phyloP scores from a whole-genome alignment of 371 early-diverging fungal genomes.

The Haplosporangium sp. region DNA sequence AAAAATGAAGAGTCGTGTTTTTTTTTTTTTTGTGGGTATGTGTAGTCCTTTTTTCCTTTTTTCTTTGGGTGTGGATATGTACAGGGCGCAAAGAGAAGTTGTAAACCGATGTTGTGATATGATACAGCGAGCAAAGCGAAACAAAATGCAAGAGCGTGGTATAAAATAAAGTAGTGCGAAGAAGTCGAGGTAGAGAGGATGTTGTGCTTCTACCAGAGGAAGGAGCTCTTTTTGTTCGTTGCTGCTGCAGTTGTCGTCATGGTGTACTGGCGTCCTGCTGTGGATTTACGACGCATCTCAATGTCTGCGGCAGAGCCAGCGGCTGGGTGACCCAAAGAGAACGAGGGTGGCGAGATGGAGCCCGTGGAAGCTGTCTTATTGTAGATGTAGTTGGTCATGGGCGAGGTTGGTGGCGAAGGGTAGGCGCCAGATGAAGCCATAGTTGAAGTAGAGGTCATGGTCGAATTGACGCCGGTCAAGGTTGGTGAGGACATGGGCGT shows the following conservation, averaged over 20 bases:
- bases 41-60: not conserved
- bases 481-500: slow-evolving; percentile 50
- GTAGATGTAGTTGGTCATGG: slow-evolving; percentile 49
- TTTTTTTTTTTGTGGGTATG: slow-evolving; percentile 8
- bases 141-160: too few species aligned
- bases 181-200: too few species aligned
- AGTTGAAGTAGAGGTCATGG: not conserved
- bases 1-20: slow-evolving; percentile 4
- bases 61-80: slow-evolving; percentile 11
- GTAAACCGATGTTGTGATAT: slow-evolving; percentile 8
- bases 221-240: slow-evolving; percentile 38
- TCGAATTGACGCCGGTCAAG: slow-evolving; percentile 1
- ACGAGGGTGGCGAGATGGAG: slow-evolving; percentile 39
- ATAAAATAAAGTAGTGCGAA: too few species aligned
- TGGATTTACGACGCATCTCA: slow-evolving; percentile 48
- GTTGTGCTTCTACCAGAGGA: slow-evolving; percentile 14
- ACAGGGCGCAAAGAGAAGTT: slow-evolving; percentile 18
- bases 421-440: slow-evolving; percentile 15
- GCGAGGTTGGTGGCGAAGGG: slow-evolving; percentile 52
- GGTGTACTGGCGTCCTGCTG: slow-evolving; percentile 34
- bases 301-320: slow-evolving; percentile 8
- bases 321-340: slow-evolving; percentile 46
- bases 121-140: slow-evolving; percentile 9
- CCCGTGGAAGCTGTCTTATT: slow-evolving; percentile 38
- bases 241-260: slow-evolving; percentile 1